Base-by-base conservation (phyloP, 352 stramenopile species). In the Blastocystis sp. region DNA sequence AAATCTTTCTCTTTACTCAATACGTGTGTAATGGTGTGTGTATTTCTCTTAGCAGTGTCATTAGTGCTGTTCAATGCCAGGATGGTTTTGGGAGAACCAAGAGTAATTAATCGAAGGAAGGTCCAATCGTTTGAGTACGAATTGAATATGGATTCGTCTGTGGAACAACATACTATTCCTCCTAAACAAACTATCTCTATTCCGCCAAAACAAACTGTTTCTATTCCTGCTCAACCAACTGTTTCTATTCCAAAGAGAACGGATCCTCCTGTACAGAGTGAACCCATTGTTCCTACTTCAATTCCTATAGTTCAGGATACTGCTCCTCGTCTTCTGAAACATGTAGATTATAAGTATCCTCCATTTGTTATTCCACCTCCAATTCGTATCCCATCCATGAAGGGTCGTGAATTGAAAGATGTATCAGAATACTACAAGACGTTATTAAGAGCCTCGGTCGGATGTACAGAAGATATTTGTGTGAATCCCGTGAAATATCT, bases 291-390 rank as follows among this genome's bases (percentile, higher is more conserved):
- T 9, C 2, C 3, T 46, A 46, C 39, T 46, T 46, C 39, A 46
- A 9, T 46, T 9, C 39, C 39, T 46, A 46, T 9, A 46, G 39
- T 46, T 46, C 39, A 46, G 39, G 39, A 46, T 46, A 9, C 2
- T 46, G 39, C 39, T 32, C 54, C 54, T 61, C 54, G 12, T 14
- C 54, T 61, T 6, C 61, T 73, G 16, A 51, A 52, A 35, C 67
- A 80, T 29, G 43, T 49, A 32, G 27, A 27, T 24, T 59, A 27
- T n/a, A 29, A 63, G 11, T 83, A 83, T 46, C 49, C 43, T n/a
- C 21, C 71, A 0, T 83, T 83, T 66, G 49, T 66, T 21, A 2
- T 83, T 46, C 71, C 71, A 0, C 52, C 71, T 37, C 71, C 71
- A 27, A 32, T 83, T 43, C 46, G 46, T 66, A 46, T 54, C 0